Evolutionary conservation across 371 early-diverging fungal species (phyloP).

Genomic region (Homolaphlyctis polyrhiza): DNA sequence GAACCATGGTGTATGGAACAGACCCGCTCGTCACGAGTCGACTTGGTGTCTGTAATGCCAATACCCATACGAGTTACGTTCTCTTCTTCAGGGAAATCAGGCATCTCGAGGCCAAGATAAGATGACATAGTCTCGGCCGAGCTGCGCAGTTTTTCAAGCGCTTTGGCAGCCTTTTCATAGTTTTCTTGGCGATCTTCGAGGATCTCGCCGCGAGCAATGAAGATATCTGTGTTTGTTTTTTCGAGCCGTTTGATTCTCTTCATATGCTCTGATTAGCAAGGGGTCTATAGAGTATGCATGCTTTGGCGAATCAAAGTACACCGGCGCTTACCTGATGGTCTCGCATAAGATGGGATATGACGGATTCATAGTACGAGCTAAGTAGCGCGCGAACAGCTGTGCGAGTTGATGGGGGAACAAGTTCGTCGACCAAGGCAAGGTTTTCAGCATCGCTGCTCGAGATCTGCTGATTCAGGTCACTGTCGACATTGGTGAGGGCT

Average conservation of each 20-base stretch:
- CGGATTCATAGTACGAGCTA: constrained; percentile 61
- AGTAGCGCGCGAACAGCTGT: constrained; percentile 53
- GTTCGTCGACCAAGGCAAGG: constrained; percentile 4
- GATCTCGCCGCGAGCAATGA: constrained; percentile 78
- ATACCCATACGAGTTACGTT: constrained; percentile 40
- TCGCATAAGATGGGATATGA: constrained; percentile 59
- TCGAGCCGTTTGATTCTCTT: constrained; percentile 67
- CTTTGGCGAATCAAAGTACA: background rate
- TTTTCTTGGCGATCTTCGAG: constrained; percentile 76
- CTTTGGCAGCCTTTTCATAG: constrained; percentile 64
- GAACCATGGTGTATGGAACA: background rate
- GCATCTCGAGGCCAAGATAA: constrained; percentile 63
- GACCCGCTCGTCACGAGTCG: background rate
- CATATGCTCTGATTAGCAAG: too few relatives aligned
- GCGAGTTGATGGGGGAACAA: constrained; percentile 50
- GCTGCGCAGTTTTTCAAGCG: constrained; percentile 64
- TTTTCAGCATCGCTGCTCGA: background rate
- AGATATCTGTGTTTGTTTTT: constrained; percentile 67
- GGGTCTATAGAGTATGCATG: background rate
- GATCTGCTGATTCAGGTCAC: background rate
- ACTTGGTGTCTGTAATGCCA: constrained; percentile 13
- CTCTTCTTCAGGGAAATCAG: constrained; percentile 65
- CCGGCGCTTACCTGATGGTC: constrained; percentile 61
- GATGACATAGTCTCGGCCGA: constrained; percentile 63
- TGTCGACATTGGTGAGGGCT: constrained; percentile 7